Conservation (phyloP, 2,329 filamentous ascomycete species). For the Fusarium acutatum region DNA sequence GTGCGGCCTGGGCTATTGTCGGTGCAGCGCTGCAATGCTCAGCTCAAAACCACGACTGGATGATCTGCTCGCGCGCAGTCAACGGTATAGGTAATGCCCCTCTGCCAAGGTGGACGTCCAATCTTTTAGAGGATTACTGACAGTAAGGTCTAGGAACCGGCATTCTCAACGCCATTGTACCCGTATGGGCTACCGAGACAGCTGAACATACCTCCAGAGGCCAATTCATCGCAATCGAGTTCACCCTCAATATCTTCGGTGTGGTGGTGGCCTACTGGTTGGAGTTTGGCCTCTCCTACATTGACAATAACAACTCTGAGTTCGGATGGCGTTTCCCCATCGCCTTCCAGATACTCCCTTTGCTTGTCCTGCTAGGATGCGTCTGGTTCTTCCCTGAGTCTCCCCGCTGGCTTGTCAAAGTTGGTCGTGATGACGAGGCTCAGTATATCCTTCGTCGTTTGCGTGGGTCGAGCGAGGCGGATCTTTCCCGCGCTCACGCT, state of each 20-base stretch:
- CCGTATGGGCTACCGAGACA: conserved; percentile 76
- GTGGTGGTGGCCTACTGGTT: conserved; percentile 64
- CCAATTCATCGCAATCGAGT: conserved; percentile 74
- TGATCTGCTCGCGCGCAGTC: conserved; percentile 45
- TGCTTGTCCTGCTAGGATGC: conserved; percentile 62
- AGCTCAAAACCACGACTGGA: conserved; percentile 33
- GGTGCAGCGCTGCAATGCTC: conserved; percentile 25
- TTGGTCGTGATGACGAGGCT: conserved; percentile 72
- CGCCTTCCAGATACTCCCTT: conserved; percentile 73
- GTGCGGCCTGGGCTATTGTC: conserved; percentile 19
- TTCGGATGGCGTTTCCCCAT: conserved; percentile 75
- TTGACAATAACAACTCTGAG: conserved; percentile 63
- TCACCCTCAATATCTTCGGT: conserved; percentile 40
- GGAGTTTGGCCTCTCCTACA: conserved; percentile 67
- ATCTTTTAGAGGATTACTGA: accelerated
- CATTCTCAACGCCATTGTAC: conserved; percentile 74
- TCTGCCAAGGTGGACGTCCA: neutral
- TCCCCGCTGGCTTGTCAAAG: conserved; percentile 73
- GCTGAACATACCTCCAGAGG: conserved; percentile 73
- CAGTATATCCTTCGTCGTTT: conserved; percentile 71
- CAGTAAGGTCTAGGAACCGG: conserved; percentile 61
- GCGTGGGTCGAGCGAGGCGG: conserved; percentile 65
- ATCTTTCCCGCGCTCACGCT: conserved; percentile 62
- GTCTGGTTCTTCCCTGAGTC: conserved; percentile 77
- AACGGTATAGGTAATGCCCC: conserved; percentile 42